These are phyloP conservation scores for Trematosphaeria pertusa DNA, from an alignment of 2,329 filamentous ascomycete species.

Conservation along the genomic window DNA sequence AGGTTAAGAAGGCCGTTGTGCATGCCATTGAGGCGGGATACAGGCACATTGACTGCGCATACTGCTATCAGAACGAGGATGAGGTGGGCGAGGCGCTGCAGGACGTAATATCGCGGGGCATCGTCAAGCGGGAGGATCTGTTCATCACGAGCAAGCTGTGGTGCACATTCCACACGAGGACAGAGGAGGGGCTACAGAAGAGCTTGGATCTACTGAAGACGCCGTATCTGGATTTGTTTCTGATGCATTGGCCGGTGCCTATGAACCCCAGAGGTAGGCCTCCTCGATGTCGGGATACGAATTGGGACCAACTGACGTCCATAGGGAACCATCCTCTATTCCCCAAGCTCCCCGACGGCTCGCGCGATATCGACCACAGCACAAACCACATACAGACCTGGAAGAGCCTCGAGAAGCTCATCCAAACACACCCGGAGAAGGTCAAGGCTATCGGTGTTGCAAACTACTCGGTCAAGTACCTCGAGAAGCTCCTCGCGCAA, in stretches of 20 bases:
- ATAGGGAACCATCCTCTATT: slow-evolving; percentile 73
- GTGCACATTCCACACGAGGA: slow-evolving; percentile 77
- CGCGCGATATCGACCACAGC: slow-evolving; percentile 72
- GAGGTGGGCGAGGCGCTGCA: slow-evolving; percentile 81
- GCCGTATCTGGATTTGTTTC: slow-evolving; percentile 81
- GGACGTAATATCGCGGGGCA: slow-evolving; percentile 72
- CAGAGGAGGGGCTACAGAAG: slow-evolving; percentile 73
- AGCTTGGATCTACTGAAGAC: slow-evolving; percentile 76
- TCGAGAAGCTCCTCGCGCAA: slow-evolving; percentile 59
- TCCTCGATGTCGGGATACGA: neutral
- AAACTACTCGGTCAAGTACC: slow-evolving; percentile 57
- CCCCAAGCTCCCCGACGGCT: slow-evolving; percentile 76
- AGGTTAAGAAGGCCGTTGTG: slow-evolving; percentile 56
- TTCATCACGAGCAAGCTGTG: slow-evolving; percentile 89
- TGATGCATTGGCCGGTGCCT: slow-evolving; percentile 84
- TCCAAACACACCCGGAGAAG: slow-evolving; percentile 52
- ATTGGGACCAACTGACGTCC: neutral
- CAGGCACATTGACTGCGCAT: slow-evolving; percentile 71
- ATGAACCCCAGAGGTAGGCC: slow-evolving; percentile 75
- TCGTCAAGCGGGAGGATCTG: slow-evolving; percentile 76
- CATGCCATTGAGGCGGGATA: slow-evolving; percentile 59
- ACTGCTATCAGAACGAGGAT: slow-evolving; percentile 81
- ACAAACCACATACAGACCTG: slow-evolving; percentile 79
- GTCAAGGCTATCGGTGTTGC: slow-evolving; percentile 59
- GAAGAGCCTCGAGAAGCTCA: slow-evolving; percentile 74